Evolutionary conservation across 352 stramenopile genomes (phyloP).

Genomic region (Achlya hypogyna): DNA sequence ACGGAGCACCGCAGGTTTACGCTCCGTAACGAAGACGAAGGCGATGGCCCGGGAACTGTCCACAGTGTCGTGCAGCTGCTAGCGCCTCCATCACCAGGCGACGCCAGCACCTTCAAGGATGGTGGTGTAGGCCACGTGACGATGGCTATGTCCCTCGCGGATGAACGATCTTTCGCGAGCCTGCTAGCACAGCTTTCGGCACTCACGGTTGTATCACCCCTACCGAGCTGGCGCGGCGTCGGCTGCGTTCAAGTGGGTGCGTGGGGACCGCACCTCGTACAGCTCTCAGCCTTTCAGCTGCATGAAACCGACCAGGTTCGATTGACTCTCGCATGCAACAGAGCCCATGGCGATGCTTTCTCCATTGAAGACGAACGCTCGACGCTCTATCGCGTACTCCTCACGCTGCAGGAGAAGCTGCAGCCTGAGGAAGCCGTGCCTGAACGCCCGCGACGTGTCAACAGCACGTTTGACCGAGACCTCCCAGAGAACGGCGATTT

Average conservation of each 20-base stretch:
- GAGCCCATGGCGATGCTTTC: background rate
- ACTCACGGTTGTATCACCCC: slow-evolving; percentile 10
- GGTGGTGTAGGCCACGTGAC: background rate
- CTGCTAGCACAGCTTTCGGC: slow-evolving; percentile 1
- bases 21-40: background rate
- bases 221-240: slow-evolving; percentile 9
- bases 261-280: slow-evolving; percentile 6
- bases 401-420: slow-evolving; percentile 6
- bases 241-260: background rate
- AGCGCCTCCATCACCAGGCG: background rate
- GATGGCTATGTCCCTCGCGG: slow-evolving; percentile 10
- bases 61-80: background rate
- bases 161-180: background rate
- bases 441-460: slow-evolving; percentile 4
- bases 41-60: background rate
- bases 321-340: slow-evolving; percentile 11
- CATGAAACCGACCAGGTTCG: slow-evolving; percentile 18
- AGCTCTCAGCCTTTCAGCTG: slow-evolving; percentile 6
- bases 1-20: slow-evolving; percentile 6
- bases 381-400: slow-evolving; percentile 11
- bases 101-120: background rate
- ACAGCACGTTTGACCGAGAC: slow-evolving; percentile 16
- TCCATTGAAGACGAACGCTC: background rate
- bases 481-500: background rate
- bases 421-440: slow-evolving; percentile 16